Conservation (phyloP, 2,329 filamentous ascomycete genomes). For the Epichloe coenophiala region DNA sequence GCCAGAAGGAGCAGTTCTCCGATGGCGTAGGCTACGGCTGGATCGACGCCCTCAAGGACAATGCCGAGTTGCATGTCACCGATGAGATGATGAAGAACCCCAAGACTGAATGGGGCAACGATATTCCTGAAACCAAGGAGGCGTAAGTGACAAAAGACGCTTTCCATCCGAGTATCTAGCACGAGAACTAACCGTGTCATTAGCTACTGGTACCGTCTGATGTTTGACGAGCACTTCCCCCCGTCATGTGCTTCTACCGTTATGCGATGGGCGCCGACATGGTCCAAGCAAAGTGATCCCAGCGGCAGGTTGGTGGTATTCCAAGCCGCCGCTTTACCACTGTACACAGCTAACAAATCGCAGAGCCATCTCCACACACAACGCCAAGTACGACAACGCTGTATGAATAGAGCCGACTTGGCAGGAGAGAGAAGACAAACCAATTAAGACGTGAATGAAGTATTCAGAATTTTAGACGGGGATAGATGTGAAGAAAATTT, state of each 20-base stretch:
- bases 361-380: slow-evolving; percentile 65
- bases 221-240: slow-evolving; percentile 98
- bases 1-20: slow-evolving; percentile 99
- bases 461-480: not conserved
- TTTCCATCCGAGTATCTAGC: too few species aligned
- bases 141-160: slow-evolving; percentile 40
- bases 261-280: slow-evolving; percentile 92
- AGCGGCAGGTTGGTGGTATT: slow-evolving; percentile 56
- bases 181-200: not conserved
- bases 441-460: not conserved
- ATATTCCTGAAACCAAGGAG: slow-evolving; percentile 93
- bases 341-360: slow-evolving; percentile 9
- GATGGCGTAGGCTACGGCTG: slow-evolving; percentile 98
- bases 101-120: slow-evolving; percentile 86
- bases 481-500: not conserved
- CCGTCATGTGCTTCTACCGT: slow-evolving; percentile 82
- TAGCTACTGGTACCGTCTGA: slow-evolving; percentile 90
- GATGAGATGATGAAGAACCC: slow-evolving; percentile 99
- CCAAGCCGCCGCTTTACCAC: not conserved
- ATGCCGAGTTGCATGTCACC: slow-evolving; percentile 75
- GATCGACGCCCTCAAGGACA: slow-evolving; percentile 96
- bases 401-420: slow-evolving; percentile 14
- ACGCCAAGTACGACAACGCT: slow-evolving; percentile 54
- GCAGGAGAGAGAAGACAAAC: not conserved
- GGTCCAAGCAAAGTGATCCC: slow-evolving; percentile 92